Percentiles rank a stretch among this genome's conserved stretches.
Evolutionary conservation across 805 yeast genomes (phyloP).

Genomic region (Nakazawaea holstii): DNA sequence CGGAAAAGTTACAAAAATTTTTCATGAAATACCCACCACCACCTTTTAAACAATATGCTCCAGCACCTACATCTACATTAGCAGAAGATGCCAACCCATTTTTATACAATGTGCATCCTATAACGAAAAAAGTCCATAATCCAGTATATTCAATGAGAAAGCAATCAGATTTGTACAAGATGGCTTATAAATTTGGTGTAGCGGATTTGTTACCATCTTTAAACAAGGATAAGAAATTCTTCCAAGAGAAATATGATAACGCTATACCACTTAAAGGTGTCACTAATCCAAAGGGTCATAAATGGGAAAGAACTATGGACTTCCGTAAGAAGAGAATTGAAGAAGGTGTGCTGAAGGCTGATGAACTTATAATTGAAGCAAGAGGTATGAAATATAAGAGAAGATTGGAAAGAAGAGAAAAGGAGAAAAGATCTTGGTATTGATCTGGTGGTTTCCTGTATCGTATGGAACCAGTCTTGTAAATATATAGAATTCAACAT

Average conservation of each 20-base stretch:
- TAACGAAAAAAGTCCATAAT: conserved; percentile 70
- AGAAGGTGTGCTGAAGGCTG: conserved; percentile 63
- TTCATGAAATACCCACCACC: conserved; percentile 82
- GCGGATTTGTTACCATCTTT: conserved; percentile 68
- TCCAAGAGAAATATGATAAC: conserved; percentile 66
- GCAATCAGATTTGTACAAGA: conserved; percentile 76
- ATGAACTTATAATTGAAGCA: conserved; percentile 58
- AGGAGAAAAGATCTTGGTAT: conserved; percentile 31
- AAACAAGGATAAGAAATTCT: conserved; percentile 61
- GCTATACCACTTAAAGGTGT: conserved; percentile 76
- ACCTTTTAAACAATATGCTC: conserved; percentile 64
- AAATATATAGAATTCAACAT: neutral
- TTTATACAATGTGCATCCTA: conserved; percentile 76
- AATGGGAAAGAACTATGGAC: conserved; percentile 65
- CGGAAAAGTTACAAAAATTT: conserved; percentile 63
- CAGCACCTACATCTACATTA: conserved; percentile 55
- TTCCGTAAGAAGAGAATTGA: conserved; percentile 55
- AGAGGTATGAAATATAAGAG: conserved; percentile 49
- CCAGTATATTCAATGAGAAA: conserved; percentile 78
- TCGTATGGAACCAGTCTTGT: neutral
- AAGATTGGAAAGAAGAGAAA: conserved; percentile 37
- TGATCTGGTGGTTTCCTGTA: conserved; percentile 11
- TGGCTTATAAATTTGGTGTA: conserved; percentile 79
- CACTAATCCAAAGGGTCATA: conserved; percentile 69
- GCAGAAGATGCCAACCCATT: conserved; percentile 83